Base-by-base conservation (phyloP, 371 early-diverging fungal genomes). In the Mortierella sp. region DNA sequence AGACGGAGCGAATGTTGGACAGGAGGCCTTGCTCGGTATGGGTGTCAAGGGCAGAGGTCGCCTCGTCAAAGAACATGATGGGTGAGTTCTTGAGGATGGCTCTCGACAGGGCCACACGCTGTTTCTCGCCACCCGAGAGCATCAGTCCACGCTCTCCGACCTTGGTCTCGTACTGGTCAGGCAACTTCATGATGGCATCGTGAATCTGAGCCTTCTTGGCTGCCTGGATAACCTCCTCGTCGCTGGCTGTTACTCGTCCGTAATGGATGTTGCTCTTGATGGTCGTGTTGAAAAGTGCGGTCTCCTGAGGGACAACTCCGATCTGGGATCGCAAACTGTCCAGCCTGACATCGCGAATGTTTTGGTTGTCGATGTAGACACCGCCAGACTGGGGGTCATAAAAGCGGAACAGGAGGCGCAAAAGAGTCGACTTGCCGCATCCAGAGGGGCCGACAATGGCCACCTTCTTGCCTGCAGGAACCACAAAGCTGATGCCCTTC, bases 371-470 rank as follows among this genome's bases (percentile, higher is more conserved):
- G 8, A 97, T 89, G 47, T 89, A 90, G 16, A 97, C 93, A 31
- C 86, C 88, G 31, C 97, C 97, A 2, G 79, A 71, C 44, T 88
- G 87, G 14, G 96, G 96, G 70, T 96, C 95, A 70, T 95, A 96
- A 87, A 96, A 96, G 6, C 96, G 91, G 90, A 95, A 95, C 4
- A 97, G 75, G 24, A 97, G 89, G 45, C 94, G 89, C 64, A 96
- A 77, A 31, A 96, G 88, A 6, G 96, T 96, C 1, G 95, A 95
- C 86, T 97, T 95, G 68, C 91, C 99, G 78, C 97, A 96, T 24
- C 99, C 99, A 86, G 94, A 94, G 11, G 97, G 96, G 0, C 99
- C 99, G 1, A 99, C 98, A 86, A 99, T 92, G 0, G 98, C 99
- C 14, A 97, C 94, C 65, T 94, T 95, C 29, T 91, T 88, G 22